Percentiles rank a stretch among this genome's conserved stretches.
These are phyloP conservation scores for Fusarium pininemorale DNA, from an alignment of 2,329 filamentous ascomycete species.

Conservation along the genomic window DNA sequence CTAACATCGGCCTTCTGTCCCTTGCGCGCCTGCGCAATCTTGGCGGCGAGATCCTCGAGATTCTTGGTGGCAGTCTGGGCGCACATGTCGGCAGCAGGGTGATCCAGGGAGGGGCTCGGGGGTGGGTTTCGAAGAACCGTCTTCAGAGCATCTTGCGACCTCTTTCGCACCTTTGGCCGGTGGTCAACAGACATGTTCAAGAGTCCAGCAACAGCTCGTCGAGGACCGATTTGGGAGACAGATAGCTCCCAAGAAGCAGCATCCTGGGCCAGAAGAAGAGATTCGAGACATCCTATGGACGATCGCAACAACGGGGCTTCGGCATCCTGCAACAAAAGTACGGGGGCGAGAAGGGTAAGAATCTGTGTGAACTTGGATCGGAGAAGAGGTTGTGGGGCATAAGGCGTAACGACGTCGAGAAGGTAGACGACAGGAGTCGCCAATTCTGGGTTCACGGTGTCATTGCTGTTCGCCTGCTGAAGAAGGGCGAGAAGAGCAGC, in stretches of 20 bases:
- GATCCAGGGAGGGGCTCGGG: conserved; percentile 90
- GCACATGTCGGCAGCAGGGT: conserved; percentile 95
- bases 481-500: conserved; percentile 92
- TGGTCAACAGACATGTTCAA: conserved; percentile 86
- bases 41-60: conserved; percentile 76
- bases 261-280: conserved; percentile 90
- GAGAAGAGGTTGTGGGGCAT: conserved; percentile 84
- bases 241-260: conserved; percentile 86
- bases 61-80: conserved; percentile 88
- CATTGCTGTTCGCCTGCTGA: conserved; percentile 75
- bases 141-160: conserved; percentile 87
- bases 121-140: conserved; percentile 86
- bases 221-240: conserved; percentile 82
- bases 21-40: conserved; percentile 71
- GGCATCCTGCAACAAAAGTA: conserved; percentile 80
- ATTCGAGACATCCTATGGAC: conserved; percentile 92
- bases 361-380: conserved; percentile 96
- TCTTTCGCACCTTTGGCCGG: conserved; percentile 91
- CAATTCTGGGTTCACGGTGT: conserved; percentile 80
- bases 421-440: conserved; percentile 92
- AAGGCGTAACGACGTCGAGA: conserved; percentile 89
- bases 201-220: conserved; percentile 86
- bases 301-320: conserved; percentile 88
- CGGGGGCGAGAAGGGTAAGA: conserved; percentile 83
- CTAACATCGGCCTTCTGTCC: conserved; percentile 67